These are phyloP conservation scores for Graphium sp. DNA, from an alignment of 2,329 filamentous ascomycete genomes.

Conservation along the genomic window DNA sequence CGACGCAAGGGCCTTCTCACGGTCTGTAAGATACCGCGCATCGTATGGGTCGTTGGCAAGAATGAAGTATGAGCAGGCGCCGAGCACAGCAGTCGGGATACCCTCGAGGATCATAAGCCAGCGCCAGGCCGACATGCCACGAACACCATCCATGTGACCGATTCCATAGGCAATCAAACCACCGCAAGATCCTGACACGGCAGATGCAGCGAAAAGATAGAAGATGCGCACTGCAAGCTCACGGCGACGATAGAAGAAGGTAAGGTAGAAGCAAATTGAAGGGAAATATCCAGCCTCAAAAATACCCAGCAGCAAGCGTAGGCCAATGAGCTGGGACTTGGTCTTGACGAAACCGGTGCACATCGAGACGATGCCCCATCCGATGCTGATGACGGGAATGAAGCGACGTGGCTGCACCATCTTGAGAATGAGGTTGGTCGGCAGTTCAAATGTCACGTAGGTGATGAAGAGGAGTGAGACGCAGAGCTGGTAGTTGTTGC, in stretches of 20 bases:
- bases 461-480: constrained; percentile 16
- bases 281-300: constrained; percentile 29
- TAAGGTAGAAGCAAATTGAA: constrained; percentile 13
- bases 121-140: constrained; percentile 50
- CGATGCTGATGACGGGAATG: constrained; percentile 19
- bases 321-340: constrained; percentile 19
- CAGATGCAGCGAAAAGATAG: constrained; percentile 11
- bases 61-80: constrained; percentile 15
- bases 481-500: constrained; percentile 36
- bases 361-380: constrained; percentile 28
- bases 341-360: constrained; percentile 25
- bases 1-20: constrained; percentile 19
- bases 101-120: constrained; percentile 49
- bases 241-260: constrained; percentile 10
- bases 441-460: constrained; percentile 22
- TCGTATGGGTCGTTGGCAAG: constrained; percentile 24
- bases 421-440: constrained; percentile 22
- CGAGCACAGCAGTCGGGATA: constrained; percentile 20
- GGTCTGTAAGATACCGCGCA: constrained; percentile 39
- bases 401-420: constrained; percentile 18
- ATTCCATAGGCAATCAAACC: constrained; percentile 13
- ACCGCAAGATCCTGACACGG: constrained; percentile 7
- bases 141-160: constrained; percentile 38
- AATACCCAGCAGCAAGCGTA: constrained; percentile 25
- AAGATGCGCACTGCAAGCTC: constrained; percentile 11